Base-by-base conservation (phyloP, 495 filamentous ascomycete species). In the Apodospora peruviana region DNA sequence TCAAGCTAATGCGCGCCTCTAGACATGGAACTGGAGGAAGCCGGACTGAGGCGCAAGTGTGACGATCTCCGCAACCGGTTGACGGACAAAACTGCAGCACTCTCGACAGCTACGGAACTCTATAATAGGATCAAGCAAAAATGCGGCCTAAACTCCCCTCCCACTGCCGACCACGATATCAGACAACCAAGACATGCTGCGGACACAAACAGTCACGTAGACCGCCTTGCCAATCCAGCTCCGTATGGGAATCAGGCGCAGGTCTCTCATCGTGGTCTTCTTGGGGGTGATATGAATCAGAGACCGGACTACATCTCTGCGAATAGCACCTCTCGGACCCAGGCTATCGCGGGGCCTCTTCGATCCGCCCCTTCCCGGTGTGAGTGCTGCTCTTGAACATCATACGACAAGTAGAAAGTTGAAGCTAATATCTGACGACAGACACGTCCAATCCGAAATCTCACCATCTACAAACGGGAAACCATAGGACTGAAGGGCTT, bases 121-220 rank as follows among this genome's bases (percentile, higher is more conserved):
- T 96, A 95, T 52, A 85, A 89, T 53, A 78, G 84, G 25, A 71
- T 95, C 38, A 96, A 95, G 65, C 77, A 82, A 20, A 81, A 4
- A 80, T 89, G 73, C 68, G 77, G 21, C 77, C 80, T 8, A 82
- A 86, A 23, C 82, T 88, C 41, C 80, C 86, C 47, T 76, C 75
- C 14, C 14, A 2, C 18, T 14, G 7, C 14, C 7, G n/a, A n/a
- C n/a, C n/a, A 10, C 32, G 32, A 35, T 10, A n/a, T 7, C 5
- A 10, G 11, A 35, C 32, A 7, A 11, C 32, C 32, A 35, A 35
- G 32, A 7, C 2, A 7, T 35, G 2, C 32, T 35, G 32, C 5
- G 16, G 32, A 35, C 11, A n/a, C 16, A 1, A n/a, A 35, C 16
- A 35, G 11, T 2, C 32, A 11, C 32, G 16, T n/a, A 35, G 32